phyloP scores from a whole-genome alignment of 768 basidiomycete genomes.

The Calocera viscosa region DNA sequence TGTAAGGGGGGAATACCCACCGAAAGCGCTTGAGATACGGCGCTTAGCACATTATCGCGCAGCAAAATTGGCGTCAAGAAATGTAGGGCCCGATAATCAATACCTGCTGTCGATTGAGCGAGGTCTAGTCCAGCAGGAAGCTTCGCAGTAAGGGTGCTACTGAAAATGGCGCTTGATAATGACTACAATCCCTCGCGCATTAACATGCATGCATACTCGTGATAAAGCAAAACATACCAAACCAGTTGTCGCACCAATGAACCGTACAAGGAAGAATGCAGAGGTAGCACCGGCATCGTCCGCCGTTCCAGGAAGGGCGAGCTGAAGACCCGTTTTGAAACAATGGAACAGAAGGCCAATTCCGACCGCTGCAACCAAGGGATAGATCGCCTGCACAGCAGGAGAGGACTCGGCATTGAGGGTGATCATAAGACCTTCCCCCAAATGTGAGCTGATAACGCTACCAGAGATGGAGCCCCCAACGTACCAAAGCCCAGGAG shows the following conservation, averaged over 20 bases:
- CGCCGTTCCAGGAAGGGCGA: slow-evolving; percentile 42
- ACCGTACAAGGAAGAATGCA: slow-evolving; percentile 76
- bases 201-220: not conserved
- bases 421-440: slow-evolving; percentile 51
- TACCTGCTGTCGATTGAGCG: not conserved
- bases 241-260: slow-evolving; percentile 74
- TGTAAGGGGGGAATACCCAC: not conserved
- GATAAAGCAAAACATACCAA: slow-evolving; percentile 39
- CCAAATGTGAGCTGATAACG: not conserved
- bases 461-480: slow-evolving; percentile 11
- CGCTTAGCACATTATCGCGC: slow-evolving; percentile 1
- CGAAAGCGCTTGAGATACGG: slow-evolving; percentile 2
- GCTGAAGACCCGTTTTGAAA: slow-evolving; percentile 68
- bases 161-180: slow-evolving; percentile 2
- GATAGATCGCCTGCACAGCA: slow-evolving; percentile 41
- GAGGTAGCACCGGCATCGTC: slow-evolving; percentile 70
- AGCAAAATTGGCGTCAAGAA: not conserved
- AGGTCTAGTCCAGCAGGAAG: not conserved
- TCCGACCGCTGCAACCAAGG: slow-evolving; percentile 62
- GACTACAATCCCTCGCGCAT: not conserved
- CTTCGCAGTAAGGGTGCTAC: not conserved
- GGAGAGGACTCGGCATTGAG: slow-evolving; percentile 43
- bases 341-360: slow-evolving; percentile 77
- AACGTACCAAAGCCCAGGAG: slow-evolving; percentile 60
- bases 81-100: not conserved